Percentiles rank a stretch among this genome's conserved stretches.
Conservation (phyloP, 495 filamentous ascomycete genomes). For the Penicillium angulare region DNA sequence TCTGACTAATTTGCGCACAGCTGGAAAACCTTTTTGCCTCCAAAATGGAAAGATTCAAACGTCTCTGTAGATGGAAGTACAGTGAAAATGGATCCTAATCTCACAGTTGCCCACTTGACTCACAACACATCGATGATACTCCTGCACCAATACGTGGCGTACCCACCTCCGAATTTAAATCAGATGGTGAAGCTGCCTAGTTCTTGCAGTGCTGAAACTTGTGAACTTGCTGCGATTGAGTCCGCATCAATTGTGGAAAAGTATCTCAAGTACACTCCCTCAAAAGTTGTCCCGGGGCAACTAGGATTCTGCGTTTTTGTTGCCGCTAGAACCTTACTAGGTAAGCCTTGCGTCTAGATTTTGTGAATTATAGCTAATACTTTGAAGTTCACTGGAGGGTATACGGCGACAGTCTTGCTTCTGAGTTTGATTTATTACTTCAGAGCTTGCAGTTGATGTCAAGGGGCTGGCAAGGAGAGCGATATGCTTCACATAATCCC, state of each 20-base stretch:
- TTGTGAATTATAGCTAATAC: no score
- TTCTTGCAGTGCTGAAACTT: constrained; percentile 23
- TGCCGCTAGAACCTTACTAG: constrained; percentile 30
- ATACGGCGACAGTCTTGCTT: no score
- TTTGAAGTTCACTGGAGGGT: no score
- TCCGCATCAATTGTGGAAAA: constrained; percentile 4
- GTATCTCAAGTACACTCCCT: constrained; percentile 1
- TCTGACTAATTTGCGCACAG: no score
- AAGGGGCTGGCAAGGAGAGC: no score
- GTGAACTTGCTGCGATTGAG: constrained; percentile 3
- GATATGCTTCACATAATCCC: no score
- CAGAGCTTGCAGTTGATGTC: no score
- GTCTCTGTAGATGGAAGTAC: neutral
- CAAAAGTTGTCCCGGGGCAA: neutral
- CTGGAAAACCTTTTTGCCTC: constrained; percentile 42
- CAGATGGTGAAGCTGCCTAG: constrained; percentile 27
- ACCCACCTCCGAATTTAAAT: constrained; percentile 32
- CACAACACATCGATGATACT: constrained; percentile 48
- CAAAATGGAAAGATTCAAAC: constrained; percentile 30
- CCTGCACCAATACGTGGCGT: constrained; percentile 45
- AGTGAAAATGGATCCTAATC: constrained; percentile 19
- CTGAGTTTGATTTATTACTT: no score
- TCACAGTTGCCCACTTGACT: constrained; percentile 27
- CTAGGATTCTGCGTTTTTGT: constrained; percentile 21
- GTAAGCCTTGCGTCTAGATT: no score